Evolutionary conservation across 371 early-diverging fungal genomes (phyloP).

Genomic region (Capillidium heterosporum): DNA sequence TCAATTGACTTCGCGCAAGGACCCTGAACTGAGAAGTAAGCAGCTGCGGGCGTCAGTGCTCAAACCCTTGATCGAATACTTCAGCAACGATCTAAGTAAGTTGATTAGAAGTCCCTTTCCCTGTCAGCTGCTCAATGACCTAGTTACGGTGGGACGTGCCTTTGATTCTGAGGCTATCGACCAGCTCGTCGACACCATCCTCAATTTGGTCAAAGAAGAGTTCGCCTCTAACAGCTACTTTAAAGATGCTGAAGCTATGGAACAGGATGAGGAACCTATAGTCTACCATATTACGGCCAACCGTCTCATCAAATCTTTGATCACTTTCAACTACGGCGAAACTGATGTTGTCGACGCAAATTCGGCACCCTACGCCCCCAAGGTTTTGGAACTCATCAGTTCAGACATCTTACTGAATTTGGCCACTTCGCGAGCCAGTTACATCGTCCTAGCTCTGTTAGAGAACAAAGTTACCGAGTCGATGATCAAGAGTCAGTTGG

Average conservation of each 20-base stretch:
- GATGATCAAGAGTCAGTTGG: no score
- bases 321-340: constrained; percentile 28
- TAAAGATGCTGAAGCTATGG: neutral
- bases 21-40: constrained; percentile 31
- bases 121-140: no score
- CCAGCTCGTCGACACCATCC: constrained; percentile 24
- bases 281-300: constrained; percentile 32
- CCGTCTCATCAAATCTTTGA: constrained; percentile 33
- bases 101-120: neutral
- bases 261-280: constrained; percentile 25
- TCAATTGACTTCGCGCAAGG: constrained; percentile 48
- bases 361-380: constrained; percentile 21
- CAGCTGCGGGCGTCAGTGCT: constrained; percentile 41
- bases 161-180: constrained; percentile 18
- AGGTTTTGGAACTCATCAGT: constrained; percentile 9
- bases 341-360: no score
- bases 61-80: constrained; percentile 33
- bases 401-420: constrained; percentile 11
- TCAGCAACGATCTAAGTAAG: constrained; percentile 6
- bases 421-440: constrained; percentile 16
- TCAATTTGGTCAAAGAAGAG: constrained; percentile 21
- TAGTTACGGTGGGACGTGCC: no score
- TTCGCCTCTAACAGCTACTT: constrained; percentile 11
- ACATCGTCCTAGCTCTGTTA: constrained; percentile 34
- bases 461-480: constrained; percentile 11